Conservation (phyloP, 2,329 filamentous ascomycete species). For the Aspergillus hortae region DNA sequence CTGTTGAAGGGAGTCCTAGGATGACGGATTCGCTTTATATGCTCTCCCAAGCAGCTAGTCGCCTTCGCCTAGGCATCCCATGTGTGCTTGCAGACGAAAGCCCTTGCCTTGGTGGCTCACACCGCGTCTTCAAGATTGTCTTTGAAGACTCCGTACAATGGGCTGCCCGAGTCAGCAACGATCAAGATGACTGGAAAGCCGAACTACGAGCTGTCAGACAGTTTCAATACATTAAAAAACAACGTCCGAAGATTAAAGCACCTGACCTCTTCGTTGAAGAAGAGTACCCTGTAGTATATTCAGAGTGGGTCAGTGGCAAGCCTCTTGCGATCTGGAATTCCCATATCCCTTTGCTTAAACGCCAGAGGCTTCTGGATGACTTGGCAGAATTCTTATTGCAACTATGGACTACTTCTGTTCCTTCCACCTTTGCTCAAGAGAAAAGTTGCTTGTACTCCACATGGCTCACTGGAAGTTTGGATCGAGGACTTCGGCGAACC, state of each 20-base stretch:
- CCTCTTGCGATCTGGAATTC: neutral
- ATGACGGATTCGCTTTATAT: neutral
- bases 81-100: neutral
- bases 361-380: neutral
- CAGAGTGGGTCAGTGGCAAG: neutral
- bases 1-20: neutral
- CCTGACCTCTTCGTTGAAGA: neutral
- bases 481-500: constrained; percentile 13
- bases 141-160: constrained; percentile 1
- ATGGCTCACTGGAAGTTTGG: constrained; percentile 13
- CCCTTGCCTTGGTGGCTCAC: neutral
- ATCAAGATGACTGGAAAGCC: neutral
- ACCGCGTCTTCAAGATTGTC: neutral
- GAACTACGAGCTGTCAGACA: neutral
- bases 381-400: constrained; percentile 10
- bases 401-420: constrained; percentile 9
- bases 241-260: neutral
- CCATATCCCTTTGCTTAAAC: neutral
- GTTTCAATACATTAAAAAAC: neutral
- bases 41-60: neutral
- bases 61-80: neutral
- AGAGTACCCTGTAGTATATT: neutral
- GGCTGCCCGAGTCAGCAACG: neutral
- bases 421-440: neutral
- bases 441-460: constrained; percentile 5